Conservation (phyloP, 805 yeast genomes). For the Saccharomycopsis olivae region DNA sequence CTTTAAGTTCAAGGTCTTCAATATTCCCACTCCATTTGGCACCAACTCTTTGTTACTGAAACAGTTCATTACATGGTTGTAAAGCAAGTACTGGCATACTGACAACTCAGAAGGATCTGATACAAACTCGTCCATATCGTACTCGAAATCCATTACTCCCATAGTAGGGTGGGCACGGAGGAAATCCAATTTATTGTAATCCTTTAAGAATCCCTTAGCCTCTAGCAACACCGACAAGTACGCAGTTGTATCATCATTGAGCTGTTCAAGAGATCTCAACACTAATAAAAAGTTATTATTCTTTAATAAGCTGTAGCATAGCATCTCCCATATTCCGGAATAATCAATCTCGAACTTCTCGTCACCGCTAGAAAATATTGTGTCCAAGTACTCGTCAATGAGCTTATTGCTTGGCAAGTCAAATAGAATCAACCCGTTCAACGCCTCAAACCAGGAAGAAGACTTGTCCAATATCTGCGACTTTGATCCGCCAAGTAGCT, state of each 20-base stretch:
- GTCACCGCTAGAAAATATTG: neutral
- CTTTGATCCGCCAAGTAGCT: constrained; percentile 29
- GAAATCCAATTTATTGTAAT: constrained; percentile 21
- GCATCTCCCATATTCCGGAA: constrained; percentile 39
- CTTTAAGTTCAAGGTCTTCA: constrained; percentile 37
- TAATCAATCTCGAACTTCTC: constrained; percentile 18
- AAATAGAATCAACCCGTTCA: constrained; percentile 43
- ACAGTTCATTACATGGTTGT: constrained; percentile 45
- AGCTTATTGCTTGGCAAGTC: constrained; percentile 45
- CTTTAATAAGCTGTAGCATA: constrained; percentile 45
- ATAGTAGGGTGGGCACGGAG: neutral
- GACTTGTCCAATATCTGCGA: constrained; percentile 40
- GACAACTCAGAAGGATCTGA: neutral
- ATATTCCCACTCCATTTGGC: constrained; percentile 61
- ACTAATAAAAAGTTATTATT: constrained; percentile 44
- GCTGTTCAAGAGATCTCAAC: constrained; percentile 45
- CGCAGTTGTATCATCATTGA: constrained; percentile 56
- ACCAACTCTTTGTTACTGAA: constrained; percentile 42
- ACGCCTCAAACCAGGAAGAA: constrained; percentile 59
- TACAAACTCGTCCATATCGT: constrained; percentile 2
- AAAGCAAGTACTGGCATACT: constrained; percentile 46
- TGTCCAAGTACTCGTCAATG: constrained; percentile 29
- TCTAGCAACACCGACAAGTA: constrained; percentile 52
- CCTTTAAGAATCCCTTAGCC: constrained; percentile 46
- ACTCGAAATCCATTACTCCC: neutral